Evolutionary conservation across 2,329 filamentous ascomycete species (phyloP).

Genomic region (Conoideocrella luteorostrata): DNA sequence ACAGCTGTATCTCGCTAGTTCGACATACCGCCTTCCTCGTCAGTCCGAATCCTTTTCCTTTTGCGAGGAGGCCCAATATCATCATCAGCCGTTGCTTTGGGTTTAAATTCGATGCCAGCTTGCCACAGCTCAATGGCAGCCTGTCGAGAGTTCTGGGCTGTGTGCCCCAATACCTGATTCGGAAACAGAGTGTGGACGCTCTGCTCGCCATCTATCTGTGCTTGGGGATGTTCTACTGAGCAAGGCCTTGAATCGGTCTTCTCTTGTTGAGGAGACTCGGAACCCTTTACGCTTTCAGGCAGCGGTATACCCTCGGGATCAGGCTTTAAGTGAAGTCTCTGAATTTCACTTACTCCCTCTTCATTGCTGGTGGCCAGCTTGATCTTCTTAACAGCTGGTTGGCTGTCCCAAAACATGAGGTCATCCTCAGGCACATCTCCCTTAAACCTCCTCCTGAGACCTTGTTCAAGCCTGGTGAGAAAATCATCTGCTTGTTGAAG

Average conservation of each 20-base stretch:
- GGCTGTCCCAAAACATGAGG: background rate
- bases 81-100: background rate
- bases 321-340: background rate
- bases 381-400: background rate
- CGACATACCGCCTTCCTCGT: background rate
- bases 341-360: too few relatives aligned
- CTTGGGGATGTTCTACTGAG: background rate
- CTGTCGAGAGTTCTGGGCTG: background rate
- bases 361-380: too few relatives aligned
- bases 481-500: slow-evolving; percentile 2
- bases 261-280: background rate
- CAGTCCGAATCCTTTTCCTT: background rate
- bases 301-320: background rate
- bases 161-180: background rate
- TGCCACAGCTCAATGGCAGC: slow-evolving; percentile 9
- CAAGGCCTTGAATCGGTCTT: background rate
- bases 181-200: background rate
- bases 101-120: background rate
- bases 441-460: background rate
- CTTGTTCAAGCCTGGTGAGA: background rate
- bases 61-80: background rate
- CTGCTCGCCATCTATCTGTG: background rate
- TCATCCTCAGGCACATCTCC: background rate
- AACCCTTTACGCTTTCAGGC: background rate
- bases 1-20: background rate